These are phyloP conservation scores for Nicotiana noctiflora DNA, from an alignment of 257 asterid genomes.

Conservation along the genomic window DNA sequence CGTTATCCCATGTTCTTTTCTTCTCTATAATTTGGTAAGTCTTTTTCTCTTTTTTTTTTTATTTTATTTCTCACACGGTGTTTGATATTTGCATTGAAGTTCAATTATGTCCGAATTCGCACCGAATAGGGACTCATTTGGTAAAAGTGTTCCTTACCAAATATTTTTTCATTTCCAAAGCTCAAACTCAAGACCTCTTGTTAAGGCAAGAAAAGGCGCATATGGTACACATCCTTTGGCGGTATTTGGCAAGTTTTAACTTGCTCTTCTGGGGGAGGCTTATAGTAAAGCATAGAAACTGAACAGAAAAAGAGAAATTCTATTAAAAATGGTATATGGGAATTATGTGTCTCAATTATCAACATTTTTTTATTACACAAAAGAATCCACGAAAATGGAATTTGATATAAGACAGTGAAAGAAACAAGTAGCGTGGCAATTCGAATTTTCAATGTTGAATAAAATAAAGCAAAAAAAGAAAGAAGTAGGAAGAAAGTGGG, in stretches of 20 bases:
- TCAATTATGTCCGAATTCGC: accelerated
- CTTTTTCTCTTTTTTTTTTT: no score
- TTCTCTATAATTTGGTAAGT: no score
- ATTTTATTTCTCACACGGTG: no score
- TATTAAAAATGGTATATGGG: background rate
- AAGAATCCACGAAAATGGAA: background rate
- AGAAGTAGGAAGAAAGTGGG: conserved; percentile 8
- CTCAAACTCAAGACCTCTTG: no score
- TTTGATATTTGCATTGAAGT: accelerated
- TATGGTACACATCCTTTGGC: no score
- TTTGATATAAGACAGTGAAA: background rate
- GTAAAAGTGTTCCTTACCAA: no score
- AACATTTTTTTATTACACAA: background rate
- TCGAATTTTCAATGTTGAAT: no score
- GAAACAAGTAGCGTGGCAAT: background rate
- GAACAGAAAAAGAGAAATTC: background rate
- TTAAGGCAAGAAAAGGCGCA: no score
- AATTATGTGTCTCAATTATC: background rate
- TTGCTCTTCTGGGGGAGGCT: background rate
- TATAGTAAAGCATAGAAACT: background rate
- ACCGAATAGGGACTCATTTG: no score
- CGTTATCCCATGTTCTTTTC: no score
- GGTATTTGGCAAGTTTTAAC: background rate
- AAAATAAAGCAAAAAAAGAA: background rate
- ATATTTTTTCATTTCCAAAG: accelerated